phyloP scores from a whole-genome alignment of 805 yeast species.

The Candida arabinofermentans region DNA sequence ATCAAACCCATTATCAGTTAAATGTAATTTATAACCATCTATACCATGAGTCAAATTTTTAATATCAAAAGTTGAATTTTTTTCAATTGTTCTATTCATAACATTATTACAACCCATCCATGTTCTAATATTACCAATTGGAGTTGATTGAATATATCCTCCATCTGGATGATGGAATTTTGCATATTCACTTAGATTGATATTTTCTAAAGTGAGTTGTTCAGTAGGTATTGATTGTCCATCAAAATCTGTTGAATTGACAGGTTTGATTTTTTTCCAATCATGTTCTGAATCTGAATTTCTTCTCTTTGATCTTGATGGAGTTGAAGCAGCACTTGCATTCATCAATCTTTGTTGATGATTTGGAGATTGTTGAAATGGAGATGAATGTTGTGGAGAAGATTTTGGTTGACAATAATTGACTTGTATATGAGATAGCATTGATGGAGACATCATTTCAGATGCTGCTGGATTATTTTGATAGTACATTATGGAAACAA shows the following conservation, averaged over 20 bases:
- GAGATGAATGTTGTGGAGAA: conserved; percentile 6
- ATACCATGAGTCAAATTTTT: conserved; percentile 30
- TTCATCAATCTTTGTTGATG: conserved; percentile 14
- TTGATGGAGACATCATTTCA: conserved; percentile 17
- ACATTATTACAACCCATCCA: conserved; percentile 40
- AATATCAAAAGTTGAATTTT: conserved; percentile 33
- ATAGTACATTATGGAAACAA: conserved; percentile 5
- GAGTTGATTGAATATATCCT: conserved; percentile 57
- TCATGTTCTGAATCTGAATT: conserved; percentile 31
- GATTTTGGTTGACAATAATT: conserved; percentile 7
- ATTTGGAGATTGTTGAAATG: conserved; percentile 6
- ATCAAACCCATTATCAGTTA: conserved; percentile 22
- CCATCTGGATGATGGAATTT: conserved; percentile 59
- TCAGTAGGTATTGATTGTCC: conserved; percentile 2
- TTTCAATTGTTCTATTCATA: conserved; percentile 45
- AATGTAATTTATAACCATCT: conserved; percentile 33
- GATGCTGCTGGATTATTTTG: conserved; percentile 8
- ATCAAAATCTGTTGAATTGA: not conserved
- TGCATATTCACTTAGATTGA: conserved; percentile 45
- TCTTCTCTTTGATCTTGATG: conserved; percentile 33
- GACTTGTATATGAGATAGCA: conserved; percentile 16
- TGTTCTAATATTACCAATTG: conserved; percentile 56
- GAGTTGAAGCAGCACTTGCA: conserved; percentile 15
- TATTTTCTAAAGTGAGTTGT: conserved; percentile 25
- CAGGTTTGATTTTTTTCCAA: conserved; percentile 29